A percentile compares a stretch with the other conserved stretches of the same genome.
These are phyloP conservation scores for Cladosporium velox DNA, from an alignment of 2,329 filamentous ascomycete genomes.

Conservation along the genomic window DNA sequence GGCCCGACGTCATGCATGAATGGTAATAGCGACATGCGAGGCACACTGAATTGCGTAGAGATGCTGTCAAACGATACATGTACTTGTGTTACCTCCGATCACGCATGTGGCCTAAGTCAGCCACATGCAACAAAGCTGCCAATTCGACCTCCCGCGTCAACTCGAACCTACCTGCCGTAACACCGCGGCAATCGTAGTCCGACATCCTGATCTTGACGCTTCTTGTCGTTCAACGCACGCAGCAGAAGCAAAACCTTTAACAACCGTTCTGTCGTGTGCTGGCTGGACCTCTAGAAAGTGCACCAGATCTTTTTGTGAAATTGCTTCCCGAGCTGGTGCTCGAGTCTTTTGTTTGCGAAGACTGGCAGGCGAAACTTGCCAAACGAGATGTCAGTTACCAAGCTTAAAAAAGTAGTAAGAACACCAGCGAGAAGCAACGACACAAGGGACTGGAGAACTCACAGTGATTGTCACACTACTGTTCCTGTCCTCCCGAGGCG, in stretches of 20 bases:
- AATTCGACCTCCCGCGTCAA: not conserved
- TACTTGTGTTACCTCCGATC: not conserved
- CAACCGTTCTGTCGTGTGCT: not conserved
- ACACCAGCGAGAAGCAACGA: not conserved
- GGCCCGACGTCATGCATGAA: constrained; percentile 5
- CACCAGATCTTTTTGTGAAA: not conserved
- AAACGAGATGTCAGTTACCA: not conserved
- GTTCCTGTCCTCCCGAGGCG: not conserved
- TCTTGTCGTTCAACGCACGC: not conserved
- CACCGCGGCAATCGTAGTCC: not conserved
- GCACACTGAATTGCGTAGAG: not conserved
- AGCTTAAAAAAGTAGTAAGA: not conserved
- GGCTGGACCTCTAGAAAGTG: not conserved
- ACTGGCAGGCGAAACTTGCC: not conserved
- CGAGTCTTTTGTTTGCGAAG: not conserved
- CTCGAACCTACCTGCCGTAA: not conserved
- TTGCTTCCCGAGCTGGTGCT: not conserved
- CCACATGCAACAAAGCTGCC: not conserved
- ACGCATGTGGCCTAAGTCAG: not conserved
- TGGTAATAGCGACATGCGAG: not conserved
- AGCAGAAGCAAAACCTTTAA: not conserved
- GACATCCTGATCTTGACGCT: not conserved
- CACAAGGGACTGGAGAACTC: not conserved
- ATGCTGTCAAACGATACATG: constrained; percentile 7
- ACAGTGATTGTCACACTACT: not conserved